These are phyloP conservation scores for Lodderomyces elongisporus DNA, from an alignment of 1,139 yeast species.

Conservation along the genomic window DNA sequence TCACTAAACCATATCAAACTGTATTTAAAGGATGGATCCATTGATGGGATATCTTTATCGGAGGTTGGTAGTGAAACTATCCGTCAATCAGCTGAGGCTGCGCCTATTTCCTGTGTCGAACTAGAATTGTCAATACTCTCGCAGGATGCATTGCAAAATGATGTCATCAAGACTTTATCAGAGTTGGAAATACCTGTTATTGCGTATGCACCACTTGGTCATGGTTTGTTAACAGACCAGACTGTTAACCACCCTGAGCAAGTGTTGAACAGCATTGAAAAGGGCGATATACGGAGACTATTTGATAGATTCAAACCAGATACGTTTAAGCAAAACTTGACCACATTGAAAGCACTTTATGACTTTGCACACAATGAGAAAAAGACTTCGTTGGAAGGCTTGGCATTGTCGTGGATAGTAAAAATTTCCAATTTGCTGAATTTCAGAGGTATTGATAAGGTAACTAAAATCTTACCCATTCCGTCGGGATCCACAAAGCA, in stretches of 20 bases:
- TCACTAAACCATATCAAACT: conserved; percentile 48
- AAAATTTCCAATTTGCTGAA: conserved; percentile 25
- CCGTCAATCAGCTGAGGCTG: conserved; percentile 42
- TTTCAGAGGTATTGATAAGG: conserved; percentile 31
- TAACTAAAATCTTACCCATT: conserved; percentile 65
- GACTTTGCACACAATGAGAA: conserved; percentile 43
- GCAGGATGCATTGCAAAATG: conserved; percentile 54
- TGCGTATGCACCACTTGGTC: conserved; percentile 80
- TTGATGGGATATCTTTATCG: conserved; percentile 65
- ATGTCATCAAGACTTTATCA: conserved; percentile 53
- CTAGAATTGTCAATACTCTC: conserved; percentile 67
- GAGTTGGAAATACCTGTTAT: conserved; percentile 53
- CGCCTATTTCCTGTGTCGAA: conserved; percentile 64
- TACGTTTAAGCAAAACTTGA: conserved; percentile 46
- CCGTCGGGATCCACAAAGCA: conserved; percentile 64
- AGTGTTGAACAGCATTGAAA: conserved; percentile 41
- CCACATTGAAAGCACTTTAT: conserved; percentile 37
- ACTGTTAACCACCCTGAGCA: conserved; percentile 34
- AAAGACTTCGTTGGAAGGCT: conserved; percentile 53
- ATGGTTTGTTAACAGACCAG: conserved; percentile 68
- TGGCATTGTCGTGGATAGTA: conserved; percentile 71
- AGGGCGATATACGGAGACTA: conserved; percentile 49
- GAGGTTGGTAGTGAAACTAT: conserved; percentile 65
- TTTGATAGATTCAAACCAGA: conserved; percentile 61
- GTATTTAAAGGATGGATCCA: conserved; percentile 48